Evolutionary conservation across 2,329 filamentous ascomycete genomes (phyloP).

Genomic region (Diaporthe australafricana): DNA sequence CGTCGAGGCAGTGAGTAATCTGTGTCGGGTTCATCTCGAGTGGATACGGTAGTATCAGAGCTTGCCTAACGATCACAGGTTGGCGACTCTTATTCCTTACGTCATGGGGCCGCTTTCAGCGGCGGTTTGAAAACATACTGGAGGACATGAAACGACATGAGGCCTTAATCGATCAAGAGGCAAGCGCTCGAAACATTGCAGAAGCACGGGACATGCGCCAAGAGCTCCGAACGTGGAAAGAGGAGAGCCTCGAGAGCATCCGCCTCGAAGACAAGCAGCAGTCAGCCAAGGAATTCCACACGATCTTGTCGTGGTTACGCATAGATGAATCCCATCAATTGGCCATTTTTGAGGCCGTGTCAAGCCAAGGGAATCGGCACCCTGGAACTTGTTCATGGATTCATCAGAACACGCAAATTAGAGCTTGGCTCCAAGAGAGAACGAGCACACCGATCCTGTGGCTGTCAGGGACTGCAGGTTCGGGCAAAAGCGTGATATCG

Average conservation of each 20-base stretch:
- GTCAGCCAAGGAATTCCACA: constrained; percentile 41
- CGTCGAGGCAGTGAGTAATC: constrained; percentile 44
- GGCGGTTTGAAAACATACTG: constrained; percentile 48
- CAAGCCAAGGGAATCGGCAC: constrained; percentile 41
- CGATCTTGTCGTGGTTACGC: constrained; percentile 46
- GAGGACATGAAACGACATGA: constrained; percentile 48
- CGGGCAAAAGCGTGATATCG: constrained; percentile 51
- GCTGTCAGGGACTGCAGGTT: constrained; percentile 49
- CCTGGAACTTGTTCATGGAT: constrained; percentile 50
- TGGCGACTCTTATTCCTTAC: constrained; percentile 51
- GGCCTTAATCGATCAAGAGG: constrained; percentile 47
- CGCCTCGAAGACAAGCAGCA: constrained; percentile 41
- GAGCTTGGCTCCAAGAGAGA: constrained; percentile 42
- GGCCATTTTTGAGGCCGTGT: constrained; percentile 44
- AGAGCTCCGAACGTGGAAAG: constrained; percentile 42
- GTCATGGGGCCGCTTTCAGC: constrained; percentile 53
- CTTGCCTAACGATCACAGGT: constrained; percentile 43
- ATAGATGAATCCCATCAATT: constrained; percentile 47
- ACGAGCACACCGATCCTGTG: constrained; percentile 38
- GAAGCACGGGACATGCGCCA: constrained; percentile 43
- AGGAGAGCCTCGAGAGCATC: constrained; percentile 41
- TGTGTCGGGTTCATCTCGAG: too few relatives aligned
- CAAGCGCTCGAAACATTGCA: constrained; percentile 45
- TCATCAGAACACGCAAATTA: constrained; percentile 43
- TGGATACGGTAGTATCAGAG: too few relatives aligned